phyloP scores from a whole-genome alignment of 129 eudicot genomes.

The Helichrysum umbraculigerum region DNA sequence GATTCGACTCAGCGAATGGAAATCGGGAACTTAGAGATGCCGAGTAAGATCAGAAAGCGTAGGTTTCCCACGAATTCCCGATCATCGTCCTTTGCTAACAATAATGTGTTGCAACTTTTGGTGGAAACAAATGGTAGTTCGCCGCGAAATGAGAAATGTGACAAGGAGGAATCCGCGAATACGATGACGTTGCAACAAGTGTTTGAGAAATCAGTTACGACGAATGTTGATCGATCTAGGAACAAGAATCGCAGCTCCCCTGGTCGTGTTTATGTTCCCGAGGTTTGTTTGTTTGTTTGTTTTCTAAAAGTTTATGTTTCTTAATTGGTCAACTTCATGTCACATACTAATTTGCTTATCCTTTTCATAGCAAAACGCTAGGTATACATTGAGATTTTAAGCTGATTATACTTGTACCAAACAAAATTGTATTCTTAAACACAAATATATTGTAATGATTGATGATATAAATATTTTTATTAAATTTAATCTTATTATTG shows the following conservation, averaged over 20 bases:
- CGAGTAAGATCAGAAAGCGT: conserved; percentile 73
- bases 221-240: conserved; percentile 27
- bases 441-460: too few species aligned
- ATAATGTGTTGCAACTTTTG: conserved; percentile 49
- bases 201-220: conserved; percentile 18
- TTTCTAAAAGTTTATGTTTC: too few species aligned
- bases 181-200: conserved; percentile 34
- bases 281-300: conserved; percentile 20
- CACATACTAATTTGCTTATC: too few species aligned
- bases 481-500: too few species aligned
- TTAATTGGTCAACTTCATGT: too few species aligned
- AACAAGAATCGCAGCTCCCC: conserved; percentile 33
- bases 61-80: conserved; percentile 60
- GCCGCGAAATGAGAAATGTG: conserved; percentile 25
- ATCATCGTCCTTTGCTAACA: conserved; percentile 59
- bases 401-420: too few species aligned
- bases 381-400: too few species aligned
- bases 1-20: conserved; percentile 27
- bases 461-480: too few species aligned
- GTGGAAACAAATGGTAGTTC: conserved; percentile 47
- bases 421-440: too few species aligned
- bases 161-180: conserved; percentile 40
- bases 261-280: conserved; percentile 14
- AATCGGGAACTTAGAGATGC: conserved; percentile 43
- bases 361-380: too few species aligned